Base-by-base conservation (phyloP, 2,329 filamentous ascomycete genomes). In the Diaporthe capsici region DNA sequence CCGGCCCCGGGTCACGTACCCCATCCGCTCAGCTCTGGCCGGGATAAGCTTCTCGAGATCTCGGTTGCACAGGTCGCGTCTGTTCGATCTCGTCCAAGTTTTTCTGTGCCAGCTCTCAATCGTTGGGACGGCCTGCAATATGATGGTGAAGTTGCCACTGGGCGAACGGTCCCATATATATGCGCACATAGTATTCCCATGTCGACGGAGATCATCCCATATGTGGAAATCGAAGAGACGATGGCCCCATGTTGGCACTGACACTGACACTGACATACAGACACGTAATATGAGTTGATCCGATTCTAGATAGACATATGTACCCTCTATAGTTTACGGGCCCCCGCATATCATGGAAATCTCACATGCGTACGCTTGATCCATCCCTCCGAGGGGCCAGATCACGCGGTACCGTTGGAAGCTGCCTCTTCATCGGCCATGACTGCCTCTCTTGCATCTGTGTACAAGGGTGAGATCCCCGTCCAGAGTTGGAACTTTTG, bases 401-500 rank as follows among this genome's bases (percentile, higher is more conserved):
- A 65, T 61, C 37, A 68, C 49, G 61, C 47, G 31, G 65, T 61
- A 22, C 34, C 73, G 28, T 63, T 51, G 49, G 55, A 53, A 5
- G 42, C 39, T n/a, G 71, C 73, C 25, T 31, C 49, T 73, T 81
- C 81, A 12, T 82, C 82, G 12, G 85, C 87, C 77, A 91, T 83
- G 6, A 92, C 91, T 39, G 90, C 90, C 1, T 85, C 88, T 79
- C 93, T 90, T 47, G 94, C 94, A 82, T 94, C 89, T 8, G 87
- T 85, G 83, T 95, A 96, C 60, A 95, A 82, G 12, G 95, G 94
- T 75, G 86, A 90, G 79, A 98, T 95, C 39, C 91, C 94, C 1
- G 94, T 97, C 95, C 95, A 98, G 73, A 93, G 89, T 85, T 95
- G 90, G 84, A 95, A 96, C 92, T 94, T 79, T 34, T 75, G 49